These are phyloP conservation scores for Ganoderma leucocontextum DNA, from an alignment of 1,284 basidiomycete species.

Conservation along the genomic window DNA sequence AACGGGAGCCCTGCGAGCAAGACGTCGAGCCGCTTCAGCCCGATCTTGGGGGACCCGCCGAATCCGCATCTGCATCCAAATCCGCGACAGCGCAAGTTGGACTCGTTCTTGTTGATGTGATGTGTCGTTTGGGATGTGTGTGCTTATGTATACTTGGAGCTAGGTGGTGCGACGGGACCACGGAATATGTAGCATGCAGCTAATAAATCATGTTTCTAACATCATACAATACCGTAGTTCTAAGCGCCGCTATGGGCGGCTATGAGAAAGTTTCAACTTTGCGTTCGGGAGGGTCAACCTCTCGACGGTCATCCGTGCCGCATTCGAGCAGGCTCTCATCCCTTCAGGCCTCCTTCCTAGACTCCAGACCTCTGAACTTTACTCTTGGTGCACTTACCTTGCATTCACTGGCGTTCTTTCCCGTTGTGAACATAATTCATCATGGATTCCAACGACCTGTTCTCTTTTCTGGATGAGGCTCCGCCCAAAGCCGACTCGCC, in stretches of 20 bases:
- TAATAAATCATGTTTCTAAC: no score
- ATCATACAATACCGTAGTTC: no score
- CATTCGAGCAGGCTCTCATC: neutral
- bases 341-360: neutral
- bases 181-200: neutral
- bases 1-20: slow-evolving; percentile 8
- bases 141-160: slow-evolving; percentile 5
- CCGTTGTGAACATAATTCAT: neutral
- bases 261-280: slow-evolving; percentile 5
- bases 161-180: neutral
- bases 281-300: neutral
- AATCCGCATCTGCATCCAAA: neutral
- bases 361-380: neutral
- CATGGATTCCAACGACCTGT: slow-evolving; percentile 45
- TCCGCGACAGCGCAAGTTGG: slow-evolving; percentile 10
- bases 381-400: neutral
- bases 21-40: slow-evolving; percentile 6
- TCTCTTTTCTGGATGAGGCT: slow-evolving; percentile 51
- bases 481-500: slow-evolving; percentile 34
- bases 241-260: neutral
- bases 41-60: neutral
- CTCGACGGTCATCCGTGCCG: neutral
- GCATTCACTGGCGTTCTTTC: neutral
- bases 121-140: neutral
- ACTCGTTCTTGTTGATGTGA: slow-evolving; percentile 29